Percentiles rank a stretch among this genome's conserved stretches.
Evolutionary conservation across 2,329 filamentous ascomycete genomes (phyloP).

Genomic region (Ascosphaera apis): DNA sequence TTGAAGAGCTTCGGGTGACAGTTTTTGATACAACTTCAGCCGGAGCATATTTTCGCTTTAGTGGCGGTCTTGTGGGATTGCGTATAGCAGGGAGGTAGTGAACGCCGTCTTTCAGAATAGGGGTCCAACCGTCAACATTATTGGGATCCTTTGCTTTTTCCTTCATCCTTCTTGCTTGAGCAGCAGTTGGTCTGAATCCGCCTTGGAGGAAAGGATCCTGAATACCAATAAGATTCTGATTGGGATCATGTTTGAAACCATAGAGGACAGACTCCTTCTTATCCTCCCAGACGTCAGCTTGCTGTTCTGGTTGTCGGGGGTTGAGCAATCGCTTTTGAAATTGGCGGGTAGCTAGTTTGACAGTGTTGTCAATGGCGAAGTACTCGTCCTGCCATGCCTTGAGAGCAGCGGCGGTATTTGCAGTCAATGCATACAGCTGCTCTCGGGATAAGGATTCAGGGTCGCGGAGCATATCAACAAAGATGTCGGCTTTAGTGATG

Average conservation of each 20-base stretch:
- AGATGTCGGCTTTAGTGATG: constrained; percentile 14
- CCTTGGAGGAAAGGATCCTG: constrained; percentile 35
- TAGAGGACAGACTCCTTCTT: constrained; percentile 38
- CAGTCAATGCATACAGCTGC: constrained; percentile 31
- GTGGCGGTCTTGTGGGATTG: constrained; percentile 10
- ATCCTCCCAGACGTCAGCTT: constrained; percentile 30
- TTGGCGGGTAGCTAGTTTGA: constrained; percentile 24
- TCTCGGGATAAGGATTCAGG: constrained; percentile 23
- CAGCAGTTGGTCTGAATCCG: constrained; percentile 21
- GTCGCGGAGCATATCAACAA: constrained; percentile 15
- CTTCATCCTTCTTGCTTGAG: constrained; percentile 18
- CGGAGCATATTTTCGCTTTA: constrained; percentile 8
- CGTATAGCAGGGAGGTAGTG: constrained; percentile 15
- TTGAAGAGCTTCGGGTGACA: constrained; percentile 10
- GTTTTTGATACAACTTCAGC: neutral
- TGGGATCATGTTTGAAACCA: constrained; percentile 33
- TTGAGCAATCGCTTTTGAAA: constrained; percentile 26
- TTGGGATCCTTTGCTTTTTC: constrained; percentile 13
- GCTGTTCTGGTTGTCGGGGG: constrained; percentile 28
- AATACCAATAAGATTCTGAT: constrained; percentile 20
- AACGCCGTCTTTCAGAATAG: constrained; percentile 15
- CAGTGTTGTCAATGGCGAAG: constrained; percentile 26
- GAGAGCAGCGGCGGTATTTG: constrained; percentile 29
- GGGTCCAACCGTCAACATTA: constrained; percentile 21
- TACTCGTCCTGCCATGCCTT: constrained; percentile 37